Percentiles rank a stretch among this genome's conserved stretches.
Conservation (phyloP, 495 filamentous ascomycete species). For the Neurospora africana region DNA sequence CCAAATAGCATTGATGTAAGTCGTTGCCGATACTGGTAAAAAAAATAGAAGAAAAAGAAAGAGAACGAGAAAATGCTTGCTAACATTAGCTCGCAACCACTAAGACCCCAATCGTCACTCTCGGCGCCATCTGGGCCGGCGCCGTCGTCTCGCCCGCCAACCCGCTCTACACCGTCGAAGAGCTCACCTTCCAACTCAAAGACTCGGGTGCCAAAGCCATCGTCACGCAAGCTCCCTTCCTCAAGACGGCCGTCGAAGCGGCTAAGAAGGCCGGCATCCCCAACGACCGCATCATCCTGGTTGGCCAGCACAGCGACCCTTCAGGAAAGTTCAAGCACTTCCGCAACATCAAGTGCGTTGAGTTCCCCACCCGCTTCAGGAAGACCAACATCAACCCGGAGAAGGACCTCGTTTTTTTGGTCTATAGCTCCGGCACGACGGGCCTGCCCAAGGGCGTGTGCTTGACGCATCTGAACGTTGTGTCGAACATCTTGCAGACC, state of each 20-base stretch:
- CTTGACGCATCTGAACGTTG: constrained; percentile 72
- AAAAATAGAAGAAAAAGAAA: not conserved
- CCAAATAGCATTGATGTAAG: constrained; percentile 54
- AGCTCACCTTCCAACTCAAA: constrained; percentile 79
- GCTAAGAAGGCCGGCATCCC: constrained; percentile 57
- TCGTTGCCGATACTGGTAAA: not conserved
- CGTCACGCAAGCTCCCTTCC: constrained; percentile 53
- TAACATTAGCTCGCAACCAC: not conserved
- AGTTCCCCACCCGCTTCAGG: constrained; percentile 25
- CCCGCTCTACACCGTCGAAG: constrained; percentile 74
- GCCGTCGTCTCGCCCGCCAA: constrained; percentile 76
- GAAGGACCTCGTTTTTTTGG: constrained; percentile 54
- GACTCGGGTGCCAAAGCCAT: constrained; percentile 70
- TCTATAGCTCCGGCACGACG: constrained; percentile 87
- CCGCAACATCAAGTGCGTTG: constrained; percentile 53
- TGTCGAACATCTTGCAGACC: constrained; percentile 51
- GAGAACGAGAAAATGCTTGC: not conserved
- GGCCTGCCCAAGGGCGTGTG: constrained; percentile 91
- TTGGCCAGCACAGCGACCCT: constrained; percentile 64
- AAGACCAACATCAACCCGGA: constrained; percentile 35
- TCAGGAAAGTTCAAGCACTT: constrained; percentile 61
- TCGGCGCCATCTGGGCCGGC: constrained; percentile 77
- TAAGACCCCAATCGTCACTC: constrained; percentile 58
- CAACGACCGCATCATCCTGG: constrained; percentile 56
- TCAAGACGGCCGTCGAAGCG: constrained; percentile 54